Conservation (phyloP, 2,329 filamentous ascomycete genomes). For the Botrytis hyacinthi region DNA sequence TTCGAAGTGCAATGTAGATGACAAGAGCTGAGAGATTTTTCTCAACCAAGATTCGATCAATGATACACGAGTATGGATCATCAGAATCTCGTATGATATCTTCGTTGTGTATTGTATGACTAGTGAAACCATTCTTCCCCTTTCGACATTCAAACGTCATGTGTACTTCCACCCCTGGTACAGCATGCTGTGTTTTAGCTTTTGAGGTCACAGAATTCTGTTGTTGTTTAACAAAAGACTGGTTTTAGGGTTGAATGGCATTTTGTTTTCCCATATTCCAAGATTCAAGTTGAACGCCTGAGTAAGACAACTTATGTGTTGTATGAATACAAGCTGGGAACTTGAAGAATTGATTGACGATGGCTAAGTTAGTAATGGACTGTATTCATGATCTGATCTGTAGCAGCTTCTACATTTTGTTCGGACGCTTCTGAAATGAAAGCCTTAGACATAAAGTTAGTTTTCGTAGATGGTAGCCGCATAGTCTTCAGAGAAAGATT, state of each 20-base stretch:
- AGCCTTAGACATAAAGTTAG: fast-evolving
- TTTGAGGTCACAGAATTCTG: too few relatives aligned
- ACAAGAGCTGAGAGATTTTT: neutral
- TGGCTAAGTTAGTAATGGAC: neutral
- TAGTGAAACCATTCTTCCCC: neutral
- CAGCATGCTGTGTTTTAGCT: neutral
- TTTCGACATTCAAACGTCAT: neutral
- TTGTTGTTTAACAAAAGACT: neutral
- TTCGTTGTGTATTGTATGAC: neutral
- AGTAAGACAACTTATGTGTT: neutral
- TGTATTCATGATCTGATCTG: neutral
- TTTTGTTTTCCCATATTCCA: neutral
- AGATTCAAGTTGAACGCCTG: neutral
- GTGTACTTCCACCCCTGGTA: neutral
- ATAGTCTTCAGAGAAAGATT: neutral
- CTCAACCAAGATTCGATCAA: neutral
- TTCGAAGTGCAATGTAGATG: neutral
- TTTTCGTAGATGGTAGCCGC: neutral
- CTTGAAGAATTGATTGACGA: neutral
- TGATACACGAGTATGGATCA: neutral
- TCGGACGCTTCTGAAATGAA: neutral
- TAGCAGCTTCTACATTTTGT: neutral
- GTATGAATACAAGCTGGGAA: neutral
- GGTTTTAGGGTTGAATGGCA: neutral
- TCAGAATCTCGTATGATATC: too few relatives aligned